Evolutionary conservation across 495 filamentous ascomycete species (phyloP).

Genomic region (Margaritispora aquatica): DNA sequence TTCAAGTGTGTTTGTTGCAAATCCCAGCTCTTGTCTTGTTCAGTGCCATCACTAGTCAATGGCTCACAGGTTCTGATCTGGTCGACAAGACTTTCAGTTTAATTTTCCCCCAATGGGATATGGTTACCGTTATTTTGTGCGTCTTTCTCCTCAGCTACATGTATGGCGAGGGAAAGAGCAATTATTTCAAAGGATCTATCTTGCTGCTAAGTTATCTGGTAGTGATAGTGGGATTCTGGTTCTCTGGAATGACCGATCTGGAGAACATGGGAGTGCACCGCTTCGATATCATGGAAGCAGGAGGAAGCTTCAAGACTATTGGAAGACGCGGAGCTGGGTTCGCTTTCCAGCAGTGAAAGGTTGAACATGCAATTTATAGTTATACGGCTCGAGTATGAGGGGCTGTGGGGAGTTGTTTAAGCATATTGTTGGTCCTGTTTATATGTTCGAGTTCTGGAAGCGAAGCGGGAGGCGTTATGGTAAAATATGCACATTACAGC

Average conservation of each 20-base stretch:
- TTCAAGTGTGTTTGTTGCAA: conserved; percentile 96
- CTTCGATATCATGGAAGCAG: conserved; percentile 58
- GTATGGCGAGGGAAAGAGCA: conserved; percentile 96
- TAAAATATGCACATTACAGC: not conserved
- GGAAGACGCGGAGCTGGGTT: conserved; percentile 13
- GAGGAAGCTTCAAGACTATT: conserved; percentile 39
- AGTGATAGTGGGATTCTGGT: conserved; percentile 86
- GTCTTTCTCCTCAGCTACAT: conserved; percentile 97
- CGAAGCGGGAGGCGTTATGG: not conserved
- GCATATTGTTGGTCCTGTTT: not conserved
- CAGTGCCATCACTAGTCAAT: conserved; percentile 51
- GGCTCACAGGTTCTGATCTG: conserved; percentile 43
- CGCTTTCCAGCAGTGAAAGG: conserved; percentile 16
- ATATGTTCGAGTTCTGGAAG: not conserved
- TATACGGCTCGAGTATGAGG: no score
- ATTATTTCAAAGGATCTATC: conserved; percentile 90
- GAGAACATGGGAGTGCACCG: conserved; percentile 53
- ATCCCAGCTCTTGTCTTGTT: conserved; percentile 91
- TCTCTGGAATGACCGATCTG: conserved; percentile 67
- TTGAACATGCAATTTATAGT: no score
- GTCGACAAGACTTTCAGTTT: conserved; percentile 80
- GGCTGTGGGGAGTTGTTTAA: not conserved
- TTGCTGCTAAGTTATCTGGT: conserved; percentile 91
- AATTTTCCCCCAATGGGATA: conserved; percentile 98
- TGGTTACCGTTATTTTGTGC: conserved; percentile 95